Evolutionary conservation across 2,329 filamentous ascomycete species (phyloP).

Genomic region (Thielaviopsis ethacetica): DNA sequence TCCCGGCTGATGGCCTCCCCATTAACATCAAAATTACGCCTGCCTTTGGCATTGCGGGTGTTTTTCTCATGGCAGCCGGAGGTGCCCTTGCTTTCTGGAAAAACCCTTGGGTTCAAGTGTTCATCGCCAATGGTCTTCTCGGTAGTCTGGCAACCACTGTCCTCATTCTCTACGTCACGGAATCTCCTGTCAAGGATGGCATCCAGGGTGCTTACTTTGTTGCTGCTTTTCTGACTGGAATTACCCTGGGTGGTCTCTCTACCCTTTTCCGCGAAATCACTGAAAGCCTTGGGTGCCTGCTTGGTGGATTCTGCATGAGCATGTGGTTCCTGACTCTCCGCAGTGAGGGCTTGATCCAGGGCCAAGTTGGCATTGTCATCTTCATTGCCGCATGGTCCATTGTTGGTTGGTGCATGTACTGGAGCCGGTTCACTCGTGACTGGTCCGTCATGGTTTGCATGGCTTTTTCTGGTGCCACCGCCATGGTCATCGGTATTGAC

Average conservation of each 20-base stretch:
- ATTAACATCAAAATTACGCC: constrained; percentile 62
- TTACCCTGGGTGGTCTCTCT: constrained; percentile 55
- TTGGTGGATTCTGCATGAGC: constrained; percentile 69
- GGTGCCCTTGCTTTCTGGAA: constrained; percentile 56
- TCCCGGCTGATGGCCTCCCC: constrained; percentile 25
- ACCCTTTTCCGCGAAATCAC: constrained; percentile 73
- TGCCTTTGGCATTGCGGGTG: constrained; percentile 62
- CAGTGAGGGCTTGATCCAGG: constrained; percentile 55
- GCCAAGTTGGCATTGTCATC: constrained; percentile 45
- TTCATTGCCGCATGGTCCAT: constrained; percentile 62
- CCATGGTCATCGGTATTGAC: constrained; percentile 69
- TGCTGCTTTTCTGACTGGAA: constrained; percentile 55
- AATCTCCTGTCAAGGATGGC: constrained; percentile 53
- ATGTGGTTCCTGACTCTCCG: constrained; percentile 83
- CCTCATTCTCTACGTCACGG: constrained; percentile 80
- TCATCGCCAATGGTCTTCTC: constrained; percentile 62
- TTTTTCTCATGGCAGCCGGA: constrained; percentile 61
- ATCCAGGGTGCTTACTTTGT: constrained; percentile 79
- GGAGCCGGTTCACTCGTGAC: constrained; percentile 59
- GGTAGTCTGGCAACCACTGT: constrained; percentile 59
- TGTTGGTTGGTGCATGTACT: constrained; percentile 56
- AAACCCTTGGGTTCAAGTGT: constrained; percentile 63
- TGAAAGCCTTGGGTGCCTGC: constrained; percentile 63
- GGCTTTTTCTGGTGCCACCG: constrained; percentile 68
- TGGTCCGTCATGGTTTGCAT: constrained; percentile 64